phyloP scores from a whole-genome alignment of 768 basidiomycete species.

The Lactarius sanguifluus region DNA sequence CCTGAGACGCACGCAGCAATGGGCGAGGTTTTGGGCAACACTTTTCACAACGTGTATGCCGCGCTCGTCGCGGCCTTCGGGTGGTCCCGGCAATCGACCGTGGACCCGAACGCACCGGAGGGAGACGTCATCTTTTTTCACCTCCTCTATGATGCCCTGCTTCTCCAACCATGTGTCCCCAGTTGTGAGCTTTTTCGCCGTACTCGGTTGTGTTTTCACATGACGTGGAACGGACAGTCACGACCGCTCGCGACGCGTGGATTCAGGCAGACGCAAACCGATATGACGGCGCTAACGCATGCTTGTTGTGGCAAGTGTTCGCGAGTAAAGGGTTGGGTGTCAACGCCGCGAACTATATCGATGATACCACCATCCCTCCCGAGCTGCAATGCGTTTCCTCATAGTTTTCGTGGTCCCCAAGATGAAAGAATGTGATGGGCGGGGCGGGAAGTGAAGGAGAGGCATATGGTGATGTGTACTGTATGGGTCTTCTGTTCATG shows the following conservation, averaged over 20 bases:
- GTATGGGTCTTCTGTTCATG: too few relatives aligned
- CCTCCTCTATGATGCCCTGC: slow-evolving; percentile 51
- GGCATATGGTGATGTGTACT: background rate
- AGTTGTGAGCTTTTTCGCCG: slow-evolving; percentile 41
- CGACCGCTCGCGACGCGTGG: slow-evolving; percentile 49
- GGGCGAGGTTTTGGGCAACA: slow-evolving; percentile 57
- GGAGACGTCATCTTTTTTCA: slow-evolving; percentile 56
- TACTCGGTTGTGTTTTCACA: too few relatives aligned
- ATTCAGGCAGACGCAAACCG: slow-evolving; percentile 53
- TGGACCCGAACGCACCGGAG: slow-evolving; percentile 41
- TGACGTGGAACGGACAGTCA: slow-evolving; percentile 35
- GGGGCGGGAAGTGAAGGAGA: background rate
- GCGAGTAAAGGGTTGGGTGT: slow-evolving; percentile 52
- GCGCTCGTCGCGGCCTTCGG: slow-evolving; percentile 33
- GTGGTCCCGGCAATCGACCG: slow-evolving; percentile 38
- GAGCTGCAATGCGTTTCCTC: background rate
- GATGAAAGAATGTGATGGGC: background rate
- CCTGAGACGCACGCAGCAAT: slow-evolving; percentile 38
- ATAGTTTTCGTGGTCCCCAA: background rate
- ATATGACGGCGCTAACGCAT: slow-evolving; percentile 46
- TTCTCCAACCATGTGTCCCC: slow-evolving; percentile 49
- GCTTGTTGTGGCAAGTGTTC: slow-evolving; percentile 47
- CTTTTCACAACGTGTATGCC: slow-evolving; percentile 33
- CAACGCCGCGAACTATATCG: background rate
- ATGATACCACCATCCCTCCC: background rate